Evolutionary conservation across 345 rosid species (phyloP).

Genomic region (Xanthoceras sorbifolium): DNA sequence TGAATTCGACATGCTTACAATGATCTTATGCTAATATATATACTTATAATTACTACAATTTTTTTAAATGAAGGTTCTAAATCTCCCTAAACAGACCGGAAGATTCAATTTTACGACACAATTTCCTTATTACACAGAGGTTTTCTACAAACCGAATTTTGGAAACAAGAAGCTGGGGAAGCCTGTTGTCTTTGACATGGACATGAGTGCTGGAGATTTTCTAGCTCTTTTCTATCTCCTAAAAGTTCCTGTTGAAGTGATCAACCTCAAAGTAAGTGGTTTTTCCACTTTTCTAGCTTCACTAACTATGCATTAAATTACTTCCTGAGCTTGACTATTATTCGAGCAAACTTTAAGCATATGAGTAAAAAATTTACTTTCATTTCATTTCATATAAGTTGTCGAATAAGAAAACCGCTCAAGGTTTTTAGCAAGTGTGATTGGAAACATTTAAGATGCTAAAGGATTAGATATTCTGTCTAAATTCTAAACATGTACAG

Average conservation of each 20-base stretch:
- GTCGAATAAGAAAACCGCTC: background rate
- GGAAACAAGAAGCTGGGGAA: slow-evolving; percentile 55
- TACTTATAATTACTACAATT: background rate
- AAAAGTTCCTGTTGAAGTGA: slow-evolving; percentile 68
- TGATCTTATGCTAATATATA: background rate
- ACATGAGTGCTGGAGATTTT: slow-evolving; percentile 96
- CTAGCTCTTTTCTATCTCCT: slow-evolving; percentile 80
- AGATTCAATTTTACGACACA: slow-evolving; percentile 71
- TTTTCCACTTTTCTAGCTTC: background rate
- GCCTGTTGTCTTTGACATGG: slow-evolving; percentile 88
- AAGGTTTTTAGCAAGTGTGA: too few relatives aligned
- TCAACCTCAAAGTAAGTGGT: slow-evolving; percentile 63
- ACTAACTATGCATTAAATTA: background rate
- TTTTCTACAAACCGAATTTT: slow-evolving; percentile 55
- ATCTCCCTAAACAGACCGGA: slow-evolving; percentile 57
- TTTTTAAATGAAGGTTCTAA: slow-evolving; percentile 55
- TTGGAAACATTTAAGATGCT: too few relatives aligned
- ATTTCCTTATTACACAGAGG: slow-evolving; percentile 73
- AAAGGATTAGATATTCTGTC: background rate
- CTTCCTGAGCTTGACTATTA: background rate
- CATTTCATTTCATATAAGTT: background rate
- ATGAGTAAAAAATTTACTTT: background rate
- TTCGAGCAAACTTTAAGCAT: background rate
- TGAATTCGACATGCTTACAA: background rate
- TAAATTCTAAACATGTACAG: too few relatives aligned